Conservation (phyloP, 768 basidiomycete species). For the Psilocybe sp. region DNA sequence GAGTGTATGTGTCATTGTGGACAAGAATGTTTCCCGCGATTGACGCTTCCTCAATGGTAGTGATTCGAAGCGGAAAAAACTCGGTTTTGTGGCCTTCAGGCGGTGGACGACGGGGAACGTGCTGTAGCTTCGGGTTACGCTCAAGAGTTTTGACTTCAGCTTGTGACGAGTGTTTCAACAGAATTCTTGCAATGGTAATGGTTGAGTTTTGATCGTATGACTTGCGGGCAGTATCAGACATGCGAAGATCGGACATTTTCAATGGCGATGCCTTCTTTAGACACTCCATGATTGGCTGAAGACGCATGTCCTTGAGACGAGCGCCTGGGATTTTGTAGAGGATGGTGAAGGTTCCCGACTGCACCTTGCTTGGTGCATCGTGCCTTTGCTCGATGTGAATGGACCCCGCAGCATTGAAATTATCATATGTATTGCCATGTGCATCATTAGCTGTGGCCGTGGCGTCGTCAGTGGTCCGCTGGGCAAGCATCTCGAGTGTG, state of each 20-base stretch:
- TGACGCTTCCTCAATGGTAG: slow-evolving; percentile 25
- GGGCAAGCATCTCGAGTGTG: slow-evolving; percentile 5
- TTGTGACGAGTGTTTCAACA: slow-evolving; percentile 4
- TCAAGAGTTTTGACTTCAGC: background rate
- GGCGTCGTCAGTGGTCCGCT: slow-evolving; percentile 5
- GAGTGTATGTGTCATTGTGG: slow-evolving; percentile 17
- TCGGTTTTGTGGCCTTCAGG: slow-evolving; percentile 18
- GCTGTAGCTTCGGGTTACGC: background rate
- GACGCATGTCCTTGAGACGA: slow-evolving; percentile 15
- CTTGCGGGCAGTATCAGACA: background rate
- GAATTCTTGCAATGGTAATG: slow-evolving; percentile 7
- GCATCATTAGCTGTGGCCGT: background rate
- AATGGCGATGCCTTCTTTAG: slow-evolving; percentile 8
- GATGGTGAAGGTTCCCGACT: slow-evolving; percentile 30
- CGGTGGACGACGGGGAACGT: background rate
- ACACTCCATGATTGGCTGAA: slow-evolving; percentile 20
- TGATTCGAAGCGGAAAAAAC: slow-evolving; percentile 14
- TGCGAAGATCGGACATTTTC: slow-evolving; percentile 9
- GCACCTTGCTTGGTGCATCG: slow-evolving; percentile 27
- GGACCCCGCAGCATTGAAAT: slow-evolving; percentile 27
- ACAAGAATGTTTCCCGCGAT: slow-evolving; percentile 19
- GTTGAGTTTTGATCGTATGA: background rate
- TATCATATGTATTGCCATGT: slow-evolving; percentile 17
- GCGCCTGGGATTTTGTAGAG: slow-evolving; percentile 24
- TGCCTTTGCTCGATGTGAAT: slow-evolving; percentile 28